These are phyloP conservation scores for Blastocrithidia nonstop DNA, from an alignment of 208 protist species.

Conservation along the genomic window DNA sequence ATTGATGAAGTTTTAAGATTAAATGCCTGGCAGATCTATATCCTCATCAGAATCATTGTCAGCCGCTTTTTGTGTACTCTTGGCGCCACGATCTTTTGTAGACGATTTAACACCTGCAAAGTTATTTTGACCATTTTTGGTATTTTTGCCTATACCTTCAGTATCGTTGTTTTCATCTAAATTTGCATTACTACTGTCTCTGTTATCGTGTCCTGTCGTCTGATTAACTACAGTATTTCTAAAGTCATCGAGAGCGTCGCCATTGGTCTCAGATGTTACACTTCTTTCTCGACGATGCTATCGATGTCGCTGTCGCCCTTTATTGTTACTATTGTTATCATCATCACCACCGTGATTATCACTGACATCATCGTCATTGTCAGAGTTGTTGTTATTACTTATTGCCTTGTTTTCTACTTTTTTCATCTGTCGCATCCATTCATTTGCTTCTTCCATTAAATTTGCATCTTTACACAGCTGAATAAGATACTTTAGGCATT, in stretches of 20 bases:
- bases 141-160: no score
- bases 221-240: no score
- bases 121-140: no score
- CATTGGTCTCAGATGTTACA: no score
- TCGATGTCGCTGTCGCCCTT: neutral
- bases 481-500: conserved; percentile 90
- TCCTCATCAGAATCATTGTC: conserved; percentile 50
- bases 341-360: neutral
- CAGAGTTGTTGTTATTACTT: conserved; percentile 8
- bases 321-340: conserved; percentile 4
- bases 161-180: no score
- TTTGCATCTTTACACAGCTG: conserved; percentile 87
- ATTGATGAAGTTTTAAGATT: no score
- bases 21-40: conserved; percentile 45
- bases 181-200: no score
- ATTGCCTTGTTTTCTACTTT: conserved; percentile 56
- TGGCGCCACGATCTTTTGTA: conserved; percentile 6
- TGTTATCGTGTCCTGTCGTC: no score
- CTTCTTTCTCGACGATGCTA: no score
- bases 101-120: conserved; percentile 10
- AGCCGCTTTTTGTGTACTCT: conserved; percentile 10
- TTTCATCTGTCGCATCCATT: conserved; percentile 80
- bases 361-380: conserved; percentile 7
- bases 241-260: no score
- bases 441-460: conserved; percentile 81